Evolutionary conservation across 2,329 filamentous ascomycete genomes (phyloP), one percentile per base, ranked within the genome.

Genomic region (Aspergillus fructus): DNA sequence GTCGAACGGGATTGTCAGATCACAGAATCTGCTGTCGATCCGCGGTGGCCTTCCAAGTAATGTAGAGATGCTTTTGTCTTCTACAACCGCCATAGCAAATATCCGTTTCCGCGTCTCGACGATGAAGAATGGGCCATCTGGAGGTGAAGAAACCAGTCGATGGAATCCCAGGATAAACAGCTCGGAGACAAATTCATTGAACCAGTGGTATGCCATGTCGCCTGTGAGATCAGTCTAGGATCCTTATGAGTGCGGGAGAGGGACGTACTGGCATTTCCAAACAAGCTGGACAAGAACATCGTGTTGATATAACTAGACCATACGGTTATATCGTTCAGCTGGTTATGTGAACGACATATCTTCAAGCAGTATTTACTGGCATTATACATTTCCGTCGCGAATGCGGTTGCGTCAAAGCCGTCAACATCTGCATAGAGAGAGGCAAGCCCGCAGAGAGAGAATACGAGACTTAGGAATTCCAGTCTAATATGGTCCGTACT

Each of bases 41-140:
- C 66, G 58, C 3, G 68, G 69, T n/a, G 70, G 69, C 23, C 70
- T 63, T 12, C 68, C 68, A 3, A 70, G 54, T 51, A 70, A 67
- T 4, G 65, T 69, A 8, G 69, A 63, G n/a, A 70, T 59, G 21
- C 59, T 66, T 53, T 71, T 72, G 48, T 72, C 70, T 7, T 60
- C 40, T 27, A 52, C 62, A 40, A 69, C 15, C 3, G 27, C 30
- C 15, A 48, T 33, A 3, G 46, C 30, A 34, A 48, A 48, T 3
- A 48, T 30, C 4, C 46, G 33, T 2, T 37, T 48, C 21, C 46
- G 46, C 3, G 46, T 48, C 33, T 48, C 46, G 5, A 48, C 2
- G 3, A 37, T 21, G 27, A 34, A 37, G 9, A 48, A 48, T 1
- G 46, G 46, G 5, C 12, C 30, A 19, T 48, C 27, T 1, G 46